A percentile compares a stretch with the other conserved stretches of the same genome.
phyloP scores from a whole-genome alignment of 352 stramenopile species.

The Stramenopiles sp. region DNA sequence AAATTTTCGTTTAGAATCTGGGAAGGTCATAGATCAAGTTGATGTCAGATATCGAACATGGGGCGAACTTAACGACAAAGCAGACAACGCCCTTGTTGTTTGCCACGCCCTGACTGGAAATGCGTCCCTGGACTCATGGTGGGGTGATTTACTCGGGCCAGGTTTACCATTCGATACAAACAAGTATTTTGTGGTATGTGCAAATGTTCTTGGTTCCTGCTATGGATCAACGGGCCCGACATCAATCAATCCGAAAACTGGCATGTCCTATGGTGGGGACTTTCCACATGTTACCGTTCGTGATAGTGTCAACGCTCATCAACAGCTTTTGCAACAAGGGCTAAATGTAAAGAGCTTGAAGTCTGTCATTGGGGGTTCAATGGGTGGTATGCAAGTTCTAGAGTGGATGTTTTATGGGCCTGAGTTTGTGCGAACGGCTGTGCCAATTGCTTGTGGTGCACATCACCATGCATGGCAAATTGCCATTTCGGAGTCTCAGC shows the following conservation, averaged over 20 bases:
- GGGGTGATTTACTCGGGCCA: conserved; percentile 49
- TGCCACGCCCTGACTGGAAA: conserved; percentile 87
- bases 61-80: conserved; percentile 52
- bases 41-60: conserved; percentile 81
- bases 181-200: conserved; percentile 88
- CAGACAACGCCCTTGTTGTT: conserved; percentile 73
- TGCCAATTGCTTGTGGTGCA: conserved; percentile 76
- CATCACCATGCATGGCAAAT: conserved; percentile 88
- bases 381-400: conserved; percentile 89
- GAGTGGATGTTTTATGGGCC: conserved; percentile 72
- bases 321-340: conserved; percentile 60
- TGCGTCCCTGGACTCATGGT: conserved; percentile 55
- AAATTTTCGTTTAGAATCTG: conserved; percentile 44
- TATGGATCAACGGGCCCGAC: conserved; percentile 71
- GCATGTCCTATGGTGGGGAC: conserved; percentile 46
- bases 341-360: conserved; percentile 60
- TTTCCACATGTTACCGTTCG: conserved; percentile 75
- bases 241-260: conserved; percentile 47
- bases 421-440: conserved; percentile 57
- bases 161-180: conserved; percentile 71
- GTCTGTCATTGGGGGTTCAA: conserved; percentile 75
- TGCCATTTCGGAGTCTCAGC: conserved; percentile 75
- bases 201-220: conserved; percentile 81
- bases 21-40: conserved; percentile 37
- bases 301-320: conserved; percentile 70